Base-by-base conservation (phyloP, 805 yeast species). In the Kluyveromyces siamensis region DNA sequence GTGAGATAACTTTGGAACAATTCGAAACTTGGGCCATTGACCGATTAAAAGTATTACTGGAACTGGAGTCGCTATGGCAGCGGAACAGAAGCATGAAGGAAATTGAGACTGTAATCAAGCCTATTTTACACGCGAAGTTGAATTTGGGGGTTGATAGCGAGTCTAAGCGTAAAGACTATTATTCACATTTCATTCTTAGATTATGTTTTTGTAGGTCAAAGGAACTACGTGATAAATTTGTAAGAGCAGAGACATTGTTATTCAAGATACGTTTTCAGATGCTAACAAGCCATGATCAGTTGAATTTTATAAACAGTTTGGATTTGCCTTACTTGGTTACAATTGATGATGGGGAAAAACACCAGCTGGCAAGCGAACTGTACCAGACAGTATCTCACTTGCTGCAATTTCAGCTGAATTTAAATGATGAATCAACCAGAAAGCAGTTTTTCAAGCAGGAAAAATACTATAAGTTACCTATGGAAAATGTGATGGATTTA, bases 11-110 rank as follows among this genome's bases (percentile, higher is more conserved):
- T 0, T 67, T 93, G 16, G 97, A 90, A 54, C 87, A 93, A 59
- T 93, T 93, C 66, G 99, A 93, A 68, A 74, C 75, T 5, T 93
- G 97, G 96, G 98, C 98, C 5, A 83, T 93, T 48, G 98, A 91
- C 60, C 71, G 99, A 51, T 72, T 91, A 53, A 81, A 84, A 60
- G 79, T 93, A 8, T 72, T 93, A 50, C 76, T 89, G 48, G 96
- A 88, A 61, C 83, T 93, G 45, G 97, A 91, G 59, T 76, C 87
- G 1, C 79, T 85, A 53, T 59, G 75, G 40, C 79, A 83, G 21
- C 74, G 95, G 56, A 81, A 82, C 51, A 80, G 81, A 58, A 65
- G 76, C 1, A 61, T 76, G 43, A 78, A 76, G 54, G 96, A 89
- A 49, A 77, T 80, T 36, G 91, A 84, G 55, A 60, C 69, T 9